phyloP scores from a whole-genome alignment of 2,329 filamentous ascomycete genomes.

The Diaporthe citrichinensis region DNA sequence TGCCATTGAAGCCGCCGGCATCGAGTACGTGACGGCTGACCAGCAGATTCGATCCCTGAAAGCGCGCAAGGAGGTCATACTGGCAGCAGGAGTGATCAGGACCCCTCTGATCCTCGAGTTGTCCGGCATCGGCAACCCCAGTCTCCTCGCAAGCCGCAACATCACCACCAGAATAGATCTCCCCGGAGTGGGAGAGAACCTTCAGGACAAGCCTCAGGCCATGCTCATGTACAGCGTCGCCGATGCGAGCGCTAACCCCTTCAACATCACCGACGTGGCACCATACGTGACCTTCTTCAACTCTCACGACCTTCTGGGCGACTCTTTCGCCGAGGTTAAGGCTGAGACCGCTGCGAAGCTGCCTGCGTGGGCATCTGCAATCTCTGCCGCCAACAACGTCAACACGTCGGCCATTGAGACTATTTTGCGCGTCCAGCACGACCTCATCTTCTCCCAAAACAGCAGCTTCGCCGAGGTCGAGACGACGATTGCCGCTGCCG shows the following conservation, averaged over 20 bases:
- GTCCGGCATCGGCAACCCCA: slow-evolving; percentile 24
- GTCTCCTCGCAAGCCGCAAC: background rate
- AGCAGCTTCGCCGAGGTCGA: slow-evolving; percentile 45
- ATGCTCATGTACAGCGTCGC: background rate
- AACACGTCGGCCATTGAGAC: background rate
- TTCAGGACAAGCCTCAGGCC: background rate
- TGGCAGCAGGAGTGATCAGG: background rate
- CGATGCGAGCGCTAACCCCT: background rate
- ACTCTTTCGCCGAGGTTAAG: background rate
- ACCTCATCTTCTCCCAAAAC: background rate
- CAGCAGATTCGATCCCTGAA: background rate
- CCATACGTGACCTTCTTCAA: background rate
- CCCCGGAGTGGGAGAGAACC: slow-evolving; percentile 22
- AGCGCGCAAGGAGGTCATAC: slow-evolving; percentile 20
- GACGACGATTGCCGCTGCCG: slow-evolving; percentile 50
- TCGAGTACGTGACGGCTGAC: slow-evolving; percentile 1
- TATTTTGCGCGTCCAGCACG: slow-evolving; percentile 8
- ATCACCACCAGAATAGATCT: slow-evolving; percentile 6
- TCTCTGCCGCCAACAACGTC: slow-evolving; percentile 4
- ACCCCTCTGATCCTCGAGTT: slow-evolving; percentile 11
- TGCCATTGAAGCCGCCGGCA: background rate
- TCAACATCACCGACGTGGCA: background rate
- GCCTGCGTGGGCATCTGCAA: background rate
- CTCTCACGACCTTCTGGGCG: background rate
- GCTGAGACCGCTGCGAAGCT: background rate